A percentile compares a stretch with the other conserved stretches of the same genome.
These are phyloP conservation scores for Begonia loranthoides DNA, from an alignment of 306 rosid genomes.

Conservation along the genomic window DNA sequence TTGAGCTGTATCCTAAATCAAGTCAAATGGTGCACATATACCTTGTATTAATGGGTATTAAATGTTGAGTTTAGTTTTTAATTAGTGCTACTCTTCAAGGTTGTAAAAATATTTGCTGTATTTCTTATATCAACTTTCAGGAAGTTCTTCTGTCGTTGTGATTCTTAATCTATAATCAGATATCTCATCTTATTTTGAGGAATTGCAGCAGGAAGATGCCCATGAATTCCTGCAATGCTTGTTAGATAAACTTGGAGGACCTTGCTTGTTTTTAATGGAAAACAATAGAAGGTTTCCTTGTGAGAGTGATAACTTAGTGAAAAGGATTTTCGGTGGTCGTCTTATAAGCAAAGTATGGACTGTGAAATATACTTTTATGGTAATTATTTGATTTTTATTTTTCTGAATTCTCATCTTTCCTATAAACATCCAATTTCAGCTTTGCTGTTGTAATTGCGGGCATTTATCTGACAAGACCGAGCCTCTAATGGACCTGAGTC, in stretches of 20 bases:
- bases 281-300: slow-evolving; percentile 10
- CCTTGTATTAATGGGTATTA: too few relatives aligned
- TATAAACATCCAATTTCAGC: slow-evolving; percentile 19
- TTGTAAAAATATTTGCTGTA: too few relatives aligned
- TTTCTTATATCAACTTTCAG: background rate
- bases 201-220: slow-evolving; percentile 86
- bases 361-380: background rate
- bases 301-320: slow-evolving; percentile 38
- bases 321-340: slow-evolving; percentile 67
- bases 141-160: slow-evolving; percentile 13
- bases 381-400: too few relatives aligned
- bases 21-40: too few relatives aligned
- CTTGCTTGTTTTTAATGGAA: slow-evolving; percentile 24
- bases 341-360: slow-evolving; percentile 57
- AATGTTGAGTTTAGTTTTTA: too few relatives aligned
- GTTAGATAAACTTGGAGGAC: slow-evolving; percentile 57
- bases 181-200: slow-evolving; percentile 47
- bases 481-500: slow-evolving; percentile 70
- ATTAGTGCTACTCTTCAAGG: too few relatives aligned
- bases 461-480: slow-evolving; percentile 54
- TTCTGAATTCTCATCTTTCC: too few relatives aligned
- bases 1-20: slow-evolving; percentile 59
- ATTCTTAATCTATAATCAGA: slow-evolving; percentile 43
- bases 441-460: slow-evolving; percentile 60
- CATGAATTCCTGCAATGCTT: slow-evolving; percentile 84